phyloP scores from a whole-genome alignment of 2,329 filamentous ascomycete species.

The Hypoxylon sp. region DNA sequence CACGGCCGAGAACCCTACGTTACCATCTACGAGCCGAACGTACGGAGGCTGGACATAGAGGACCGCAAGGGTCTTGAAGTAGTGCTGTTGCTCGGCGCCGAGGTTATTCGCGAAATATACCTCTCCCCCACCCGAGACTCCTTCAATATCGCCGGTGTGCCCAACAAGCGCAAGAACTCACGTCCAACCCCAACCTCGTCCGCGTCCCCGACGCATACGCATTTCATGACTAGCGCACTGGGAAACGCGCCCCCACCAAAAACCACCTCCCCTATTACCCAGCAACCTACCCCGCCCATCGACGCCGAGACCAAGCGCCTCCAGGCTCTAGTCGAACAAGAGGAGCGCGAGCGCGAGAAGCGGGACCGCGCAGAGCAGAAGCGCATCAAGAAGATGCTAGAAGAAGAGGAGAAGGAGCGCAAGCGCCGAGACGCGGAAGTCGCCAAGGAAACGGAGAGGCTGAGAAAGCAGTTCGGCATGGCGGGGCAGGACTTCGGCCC shows the following conservation, averaged over 20 bases:
- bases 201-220: slow-evolving; percentile 50
- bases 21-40: slow-evolving; percentile 93
- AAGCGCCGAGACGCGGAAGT: slow-evolving; percentile 71
- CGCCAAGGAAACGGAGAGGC: slow-evolving; percentile 85
- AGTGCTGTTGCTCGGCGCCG: slow-evolving; percentile 75
- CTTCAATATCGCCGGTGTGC: slow-evolving; percentile 78
- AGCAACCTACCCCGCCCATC: slow-evolving; percentile 56
- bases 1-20: slow-evolving; percentile 74
- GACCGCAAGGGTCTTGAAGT: slow-evolving; percentile 95
- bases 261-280: slow-evolving; percentile 51
- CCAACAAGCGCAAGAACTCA: slow-evolving; percentile 61
- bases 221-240: slow-evolving; percentile 61
- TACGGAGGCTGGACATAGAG: slow-evolving; percentile 91
- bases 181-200: slow-evolving; percentile 55
- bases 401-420: slow-evolving; percentile 75
- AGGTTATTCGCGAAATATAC: slow-evolving; percentile 76
- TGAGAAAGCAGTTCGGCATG: slow-evolving; percentile 78
- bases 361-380: slow-evolving; percentile 69
- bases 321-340: slow-evolving; percentile 67
- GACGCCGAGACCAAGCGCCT: slow-evolving; percentile 86
- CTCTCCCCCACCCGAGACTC: slow-evolving; percentile 76
- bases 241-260: slow-evolving; percentile 60
- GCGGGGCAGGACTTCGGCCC: slow-evolving; percentile 60
- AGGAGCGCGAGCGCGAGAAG: slow-evolving; percentile 68
- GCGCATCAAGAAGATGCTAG: slow-evolving; percentile 75